Base-by-base conservation (phyloP, 352 stramenopile genomes). In the Pythium sukuiense region DNA sequence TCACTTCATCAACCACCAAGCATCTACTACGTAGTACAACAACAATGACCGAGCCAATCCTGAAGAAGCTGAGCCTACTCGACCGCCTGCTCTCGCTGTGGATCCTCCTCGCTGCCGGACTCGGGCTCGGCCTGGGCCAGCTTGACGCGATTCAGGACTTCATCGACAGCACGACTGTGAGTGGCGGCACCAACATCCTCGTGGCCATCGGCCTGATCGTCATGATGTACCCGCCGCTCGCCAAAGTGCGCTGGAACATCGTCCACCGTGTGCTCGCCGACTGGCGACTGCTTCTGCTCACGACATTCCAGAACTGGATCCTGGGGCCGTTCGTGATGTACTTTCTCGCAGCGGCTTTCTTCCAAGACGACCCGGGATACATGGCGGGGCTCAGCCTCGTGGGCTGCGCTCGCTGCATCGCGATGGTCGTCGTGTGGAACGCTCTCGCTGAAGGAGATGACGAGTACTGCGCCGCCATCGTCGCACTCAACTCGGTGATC, bases 341-440 rank as follows among this genome's bases (percentile, higher is more conserved):
- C 67, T 48, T 78, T 29, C 64, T 87, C 27, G 66, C 75, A 12
- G 71, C 73, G 0, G 71, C 53, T 8, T 86, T 86, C 71, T 88
- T 86, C 71, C 73, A 74, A 46, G 41, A 74, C 37, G 62, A 84
- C 30, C 12, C 65, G n/a, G 71, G 79, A 20, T 90, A 85, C 70
- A 72, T 90, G 46, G 71, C 80, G 0, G 85, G 85, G 3, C 83
- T 89, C 50, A 86, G 78, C 45, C 72, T 92, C 61, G 76, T 93
- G 12, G 85, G 85, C 8, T 89, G 81, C 55, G 70, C 81, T 45
- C 76, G 83, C 8, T 93, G 81, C 67, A 93, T 89, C 46, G 83
- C 78, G 18, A 93, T 93, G 85, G 85, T 92, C 61, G 87, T 93
- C 72, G 86, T 93, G 60, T 93, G 83, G 85, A 88, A 84, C 62